Evolutionary conservation across 1,284 basidiomycete genomes (phyloP), one percentile per base, ranked within the genome.

Genomic region (Clitocybe nebularis): DNA sequence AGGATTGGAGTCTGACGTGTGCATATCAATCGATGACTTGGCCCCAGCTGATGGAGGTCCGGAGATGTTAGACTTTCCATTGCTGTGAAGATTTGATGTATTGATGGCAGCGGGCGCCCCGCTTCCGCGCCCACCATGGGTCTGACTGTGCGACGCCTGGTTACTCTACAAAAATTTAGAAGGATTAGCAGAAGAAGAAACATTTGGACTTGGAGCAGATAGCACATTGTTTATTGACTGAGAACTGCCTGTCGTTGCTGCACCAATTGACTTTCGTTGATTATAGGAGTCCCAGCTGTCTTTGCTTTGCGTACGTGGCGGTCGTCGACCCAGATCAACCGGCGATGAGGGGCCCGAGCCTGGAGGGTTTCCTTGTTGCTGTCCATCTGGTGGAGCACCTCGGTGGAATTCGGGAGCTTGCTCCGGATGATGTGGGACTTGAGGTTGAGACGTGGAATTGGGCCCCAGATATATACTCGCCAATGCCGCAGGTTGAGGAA

Each of bases 401-500:
- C 21, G 26, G 38, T 50, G 47, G 28, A 51, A 48, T 7, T 55
- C 56, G 19, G 47, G 55, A 25, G 55, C 44, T 53, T 72, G 69
- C 47, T 77, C 74, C 44, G 66, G 64, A 51, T 68, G 67, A 22
- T 44, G 50, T 30, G 44, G 26, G 11, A 44, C 48, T 41, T 54
- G 54, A 46, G 47, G 26, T 41, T 48, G 69, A 19, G 50, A 45
- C 1, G 54, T 43, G 20, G 69, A 37, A 60, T 69, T 51, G 23
- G 71, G 65, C 36, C 84, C 84, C 45, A 76, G 62, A 61, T 81
- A 86, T 46, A 84, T 63, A 45, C 67, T 71, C 30, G 77, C 80
- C 35, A 88, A 74, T 42, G 72, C 74, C 21, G 67, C 66, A 30
- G 84, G 85, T 48, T 79, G 73, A 28, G 84, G 83, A 40, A 75